These are phyloP conservation scores for Spinacia oleracea DNA, from an alignment of 179 eudicot species.

Conservation along the genomic window DNA sequence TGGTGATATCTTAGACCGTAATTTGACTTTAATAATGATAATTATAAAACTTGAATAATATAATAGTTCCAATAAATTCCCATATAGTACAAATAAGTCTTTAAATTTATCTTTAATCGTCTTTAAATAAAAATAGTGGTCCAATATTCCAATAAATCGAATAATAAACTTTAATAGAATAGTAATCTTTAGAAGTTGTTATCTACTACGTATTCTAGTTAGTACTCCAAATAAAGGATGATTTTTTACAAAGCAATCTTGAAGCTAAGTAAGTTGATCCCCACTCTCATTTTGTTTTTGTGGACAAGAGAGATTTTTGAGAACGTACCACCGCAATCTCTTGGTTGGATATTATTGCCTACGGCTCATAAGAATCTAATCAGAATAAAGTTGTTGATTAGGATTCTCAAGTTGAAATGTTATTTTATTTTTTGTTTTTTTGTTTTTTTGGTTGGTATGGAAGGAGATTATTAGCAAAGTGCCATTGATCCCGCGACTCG, in stretches of 20 bases:
- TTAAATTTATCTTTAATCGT: not conserved
- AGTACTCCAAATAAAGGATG: not conserved
- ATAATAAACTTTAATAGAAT: conserved; percentile 10
- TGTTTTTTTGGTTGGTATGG: no score
- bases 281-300: not conserved
- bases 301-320: not conserved
- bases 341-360: conserved; percentile 2
- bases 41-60: not conserved
- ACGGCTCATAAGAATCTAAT: conserved; percentile 10
- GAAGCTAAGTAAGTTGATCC: conserved; percentile 7
- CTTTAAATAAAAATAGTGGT: conserved; percentile 14
- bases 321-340: not conserved
- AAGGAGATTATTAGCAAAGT: no score
- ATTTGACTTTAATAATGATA: not conserved
- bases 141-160: conserved; percentile 14
- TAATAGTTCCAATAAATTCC: not conserved
- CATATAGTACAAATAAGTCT: not conserved
- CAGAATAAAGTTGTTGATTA: not conserved
- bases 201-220: not conserved
- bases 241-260: not conserved
- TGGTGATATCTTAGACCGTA: not conserved
- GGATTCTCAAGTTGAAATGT: not conserved
- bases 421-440: not conserved
- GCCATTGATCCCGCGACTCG: no score
- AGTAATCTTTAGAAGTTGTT: conserved; percentile 2